Base-by-base conservation (phyloP, 371 early-diverging fungal genomes). In the Dichotomocladium elegans region DNA sequence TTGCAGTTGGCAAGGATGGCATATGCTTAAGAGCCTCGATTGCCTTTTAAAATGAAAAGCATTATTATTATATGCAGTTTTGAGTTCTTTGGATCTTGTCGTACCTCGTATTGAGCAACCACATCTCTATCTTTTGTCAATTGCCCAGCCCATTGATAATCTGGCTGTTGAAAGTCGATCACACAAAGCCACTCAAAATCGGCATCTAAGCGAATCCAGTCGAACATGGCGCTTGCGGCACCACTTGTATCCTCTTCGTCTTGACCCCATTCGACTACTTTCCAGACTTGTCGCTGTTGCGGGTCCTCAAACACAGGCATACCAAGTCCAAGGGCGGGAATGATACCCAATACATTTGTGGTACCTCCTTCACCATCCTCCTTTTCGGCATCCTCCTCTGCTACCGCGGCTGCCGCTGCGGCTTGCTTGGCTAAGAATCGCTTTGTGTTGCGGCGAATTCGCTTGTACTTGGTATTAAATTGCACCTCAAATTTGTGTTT, bases 121-220 rank as follows among this genome's bases (percentile, higher is more conserved):
- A 99, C 95, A 69, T 98, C 97, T 44, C 92, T 82, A 62, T 99
- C 99, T 56, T 92, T 88, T 21, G 88, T 85, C 46, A 99, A 73
- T 66, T 96, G 96, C 14, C 94, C 91, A 10, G 91, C 90, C 93
- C 96, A 97, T 97, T 98, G 98, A 57, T 89, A 94, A 55, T 93
- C 96, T 0, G 92, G 86, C 69, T 98, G 99, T 49, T 90, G 87
- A 52, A 97, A 92, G 11, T 82, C 80, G 53, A 94, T 86, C 8
- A 82, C 61, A 62, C 94, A 93, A 8, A 98, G 61, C 98, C 96
- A 95, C 57, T 95, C 96, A 56, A 91, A 82, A 46, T 97, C 97
- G 5, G 97, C 92, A 67, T 99, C 99, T 53, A 98, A 69, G 8
- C 98, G 86, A 63, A 99, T 92, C 95, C 98, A 99, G 55, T 98